phyloP scores from a whole-genome alignment of 2,329 filamentous ascomycete species.

The Hypoxylon sp. region DNA sequence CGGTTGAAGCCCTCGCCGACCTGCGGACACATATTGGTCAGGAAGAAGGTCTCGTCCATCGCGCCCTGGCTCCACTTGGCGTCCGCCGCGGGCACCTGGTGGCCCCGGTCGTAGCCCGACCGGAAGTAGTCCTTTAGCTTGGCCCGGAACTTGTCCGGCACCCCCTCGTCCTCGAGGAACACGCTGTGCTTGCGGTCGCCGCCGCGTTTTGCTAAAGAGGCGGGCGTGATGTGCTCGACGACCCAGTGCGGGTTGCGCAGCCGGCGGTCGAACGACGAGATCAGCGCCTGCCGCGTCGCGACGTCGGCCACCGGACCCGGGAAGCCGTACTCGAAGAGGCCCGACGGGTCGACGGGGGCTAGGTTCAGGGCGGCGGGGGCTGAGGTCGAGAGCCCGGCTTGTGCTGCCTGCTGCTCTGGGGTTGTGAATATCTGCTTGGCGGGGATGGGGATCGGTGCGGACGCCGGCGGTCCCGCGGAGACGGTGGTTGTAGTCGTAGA shows the following conservation, averaged over 20 bases:
- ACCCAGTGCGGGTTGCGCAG: slow-evolving; percentile 95
- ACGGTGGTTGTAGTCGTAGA: slow-evolving; percentile 51
- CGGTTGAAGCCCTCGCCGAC: slow-evolving; percentile 98
- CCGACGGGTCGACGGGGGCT: slow-evolving; percentile 73
- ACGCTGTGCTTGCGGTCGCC: slow-evolving; percentile 86
- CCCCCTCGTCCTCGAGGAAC: slow-evolving; percentile 83
- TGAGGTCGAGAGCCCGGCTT: slow-evolving; percentile 45
- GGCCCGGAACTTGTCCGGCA: slow-evolving; percentile 89
- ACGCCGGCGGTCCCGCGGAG: slow-evolving; percentile 51
- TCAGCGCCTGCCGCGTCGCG: slow-evolving; percentile 78
- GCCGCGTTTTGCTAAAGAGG: slow-evolving; percentile 78
- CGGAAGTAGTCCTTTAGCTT: slow-evolving; percentile 94
- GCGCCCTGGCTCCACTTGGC: slow-evolving; percentile 94
- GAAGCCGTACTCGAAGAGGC: slow-evolving; percentile 88
- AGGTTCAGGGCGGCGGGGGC: slow-evolving; percentile 51
- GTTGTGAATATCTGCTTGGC: slow-evolving; percentile 67
- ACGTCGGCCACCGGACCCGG: slow-evolving; percentile 90
- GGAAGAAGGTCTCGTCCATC: slow-evolving; percentile 94
- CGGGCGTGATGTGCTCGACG: slow-evolving; percentile 93
- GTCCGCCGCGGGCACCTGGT: slow-evolving; percentile 97
- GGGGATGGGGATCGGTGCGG: slow-evolving; percentile 59
- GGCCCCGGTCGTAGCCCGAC: slow-evolving; percentile 93
- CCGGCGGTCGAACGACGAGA: slow-evolving; percentile 90
- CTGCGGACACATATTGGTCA: slow-evolving; percentile 98
- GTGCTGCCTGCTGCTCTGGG: slow-evolving; percentile 45